Base-by-base conservation (phyloP, 805 yeast genomes). In the Cyberlindnera amylophila region DNA sequence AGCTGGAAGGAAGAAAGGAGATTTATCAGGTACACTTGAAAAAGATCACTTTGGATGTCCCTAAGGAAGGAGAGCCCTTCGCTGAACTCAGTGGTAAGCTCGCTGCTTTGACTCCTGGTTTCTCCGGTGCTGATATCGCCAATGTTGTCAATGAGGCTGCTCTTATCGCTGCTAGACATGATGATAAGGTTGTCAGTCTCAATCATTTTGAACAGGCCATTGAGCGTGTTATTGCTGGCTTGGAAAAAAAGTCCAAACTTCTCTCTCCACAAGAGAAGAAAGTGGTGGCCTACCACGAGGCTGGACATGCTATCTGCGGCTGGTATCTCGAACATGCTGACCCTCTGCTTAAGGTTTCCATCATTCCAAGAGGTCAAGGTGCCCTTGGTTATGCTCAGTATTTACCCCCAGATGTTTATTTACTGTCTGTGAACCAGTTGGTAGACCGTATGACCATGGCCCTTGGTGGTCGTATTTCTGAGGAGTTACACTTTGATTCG, bases 241-340 rank as follows among this genome's bases (percentile, higher is more conserved):
- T 93, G 48, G 98, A 91, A 64, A 86, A 86, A 72, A 91, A 88
- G 65, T 77, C 90, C 13, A 82, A 84, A 57, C 76, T 93, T 12
- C 71, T 95, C 47, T 79, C 88, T 3, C 83, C 88, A 1, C 90
- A 84, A 46, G 98, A 95, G 61, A 87, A 89, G 66, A 79, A 72
- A 49, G 80, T 88, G 21, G 96, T 95, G 44, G 99, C 99, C 1
- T 93, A 85, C 58, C 99, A 95, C 62, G 99, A 93, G 65, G 99
- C 99, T 3, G 99, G 99, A 4, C 99, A 95, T 66, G 99, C 99
- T 10, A 79, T 93, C 47, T 90, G 98, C 64, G 99, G 99, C 11
- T 93, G 99, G 99, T 89, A 71, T 59, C 74, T 93, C 57, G 78
- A 86, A 63, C 75, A 76, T 63, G 96, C 98, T 2, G 96, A 91